phyloP scores from a whole-genome alignment of 176 grass and related monocot species.

The Tuctoria greenei region DNA sequence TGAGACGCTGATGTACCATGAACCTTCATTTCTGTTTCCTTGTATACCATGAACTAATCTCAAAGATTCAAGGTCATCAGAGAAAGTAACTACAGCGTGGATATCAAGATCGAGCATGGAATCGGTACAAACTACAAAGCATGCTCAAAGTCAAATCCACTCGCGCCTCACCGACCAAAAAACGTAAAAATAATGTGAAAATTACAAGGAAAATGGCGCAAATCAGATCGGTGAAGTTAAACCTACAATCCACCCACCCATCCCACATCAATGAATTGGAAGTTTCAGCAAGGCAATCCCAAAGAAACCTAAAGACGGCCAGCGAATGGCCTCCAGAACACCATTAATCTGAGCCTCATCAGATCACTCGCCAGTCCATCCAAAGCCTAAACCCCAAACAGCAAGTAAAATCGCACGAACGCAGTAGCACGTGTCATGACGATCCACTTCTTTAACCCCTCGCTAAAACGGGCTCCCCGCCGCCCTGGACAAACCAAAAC shows the following conservation, averaged over 20 bases:
- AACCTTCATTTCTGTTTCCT: background rate
- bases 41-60: conserved; percentile 19
- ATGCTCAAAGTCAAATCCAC: background rate
- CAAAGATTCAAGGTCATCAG: background rate
- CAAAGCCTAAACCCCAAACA: conserved; percentile 11
- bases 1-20: background rate
- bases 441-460: background rate
- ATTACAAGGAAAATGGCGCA: background rate
- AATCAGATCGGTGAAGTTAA: background rate
- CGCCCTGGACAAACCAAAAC: conserved; percentile 1
- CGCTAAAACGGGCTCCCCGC: background rate
- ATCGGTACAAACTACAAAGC: background rate
- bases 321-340: conserved; percentile 1
- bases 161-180: conserved; percentile 1
- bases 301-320: background rate
- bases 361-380: conserved; percentile 11
- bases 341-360: conserved; percentile 12
- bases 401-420: conserved; percentile 3
- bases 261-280: conserved; percentile 4
- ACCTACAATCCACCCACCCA: conserved; percentile 3
- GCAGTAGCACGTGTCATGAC: conserved; percentile 9
- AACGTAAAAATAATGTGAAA: background rate
- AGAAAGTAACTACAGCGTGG: background rate
- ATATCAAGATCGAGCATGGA: background rate
- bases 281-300: background rate